Base-by-base conservation (phyloP, 2,329 filamentous ascomycete genomes). In the Fusarium piperis region DNA sequence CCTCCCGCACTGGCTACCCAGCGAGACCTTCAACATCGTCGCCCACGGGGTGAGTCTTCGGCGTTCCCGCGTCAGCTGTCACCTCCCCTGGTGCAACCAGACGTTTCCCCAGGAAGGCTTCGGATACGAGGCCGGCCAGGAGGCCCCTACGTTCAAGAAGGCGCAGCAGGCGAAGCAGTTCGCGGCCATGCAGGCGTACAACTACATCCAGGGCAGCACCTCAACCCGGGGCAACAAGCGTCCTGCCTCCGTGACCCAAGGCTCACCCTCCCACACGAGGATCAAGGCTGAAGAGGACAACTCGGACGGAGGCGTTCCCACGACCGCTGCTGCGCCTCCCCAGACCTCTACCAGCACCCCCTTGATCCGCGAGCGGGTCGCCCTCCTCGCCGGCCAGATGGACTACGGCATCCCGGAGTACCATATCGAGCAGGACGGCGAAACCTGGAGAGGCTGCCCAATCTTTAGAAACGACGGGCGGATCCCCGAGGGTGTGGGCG, bases 81-180 rank as follows among this genome's bases (percentile, higher is more conserved):
- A 58, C 4, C 44, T 81, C 9, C 46, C 72, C 1, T 67, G 64
- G 41, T 58, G 46, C 35, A 65, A 70, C 13, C 65, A 70, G 6
- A 58, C 65, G 28, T 82, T 79, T 48, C 78, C 75, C 8, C 64
- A 72, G 12, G 56, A 65, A 76, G 82, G 81, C 18, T 82, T 81
- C 55, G 84, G 84, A 26, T 72, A 78, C 13, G 66, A 74, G 1
- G 52, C 68, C 8, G 77, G 77, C 7, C 62, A 75, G 33, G 64
- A 71, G 4, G 64, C 73, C 33, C 83, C 83, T 0, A 64, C 74
- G 0, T 89, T 88, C 59, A 63, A 76, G 12, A 79, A 74, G 28
- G 89, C 89, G 71, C 89, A 87, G 79, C 76, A 84, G 36, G 87
- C 88, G 26, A 89, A 87, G 76, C 81, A 84, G 67, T 88, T 85